phyloP scores from a whole-genome alignment of 2,329 filamentous ascomycete genomes.

The Botrytis sinoallii region DNA sequence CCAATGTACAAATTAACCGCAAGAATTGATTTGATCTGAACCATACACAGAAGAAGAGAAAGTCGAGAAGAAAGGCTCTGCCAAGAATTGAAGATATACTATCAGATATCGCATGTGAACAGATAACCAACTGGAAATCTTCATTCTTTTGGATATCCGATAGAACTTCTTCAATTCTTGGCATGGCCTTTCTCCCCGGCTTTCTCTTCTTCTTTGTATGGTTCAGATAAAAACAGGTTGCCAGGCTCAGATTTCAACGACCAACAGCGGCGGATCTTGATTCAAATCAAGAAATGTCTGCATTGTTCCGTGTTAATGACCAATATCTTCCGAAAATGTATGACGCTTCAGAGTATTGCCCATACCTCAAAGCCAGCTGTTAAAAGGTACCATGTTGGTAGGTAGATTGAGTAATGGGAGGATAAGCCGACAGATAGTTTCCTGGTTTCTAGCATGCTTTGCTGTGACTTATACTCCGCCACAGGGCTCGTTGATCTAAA shows the following conservation, averaged over 20 bases:
- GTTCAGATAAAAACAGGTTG: background rate
- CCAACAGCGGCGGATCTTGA: background rate
- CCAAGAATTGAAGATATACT: background rate
- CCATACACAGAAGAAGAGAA: background rate
- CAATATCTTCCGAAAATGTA: background rate
- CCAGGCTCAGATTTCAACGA: background rate
- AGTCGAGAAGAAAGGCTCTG: background rate
- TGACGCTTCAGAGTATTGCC: background rate
- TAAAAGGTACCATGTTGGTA: background rate
- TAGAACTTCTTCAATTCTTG: background rate
- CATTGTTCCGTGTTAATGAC: background rate
- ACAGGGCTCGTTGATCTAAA: background rate
- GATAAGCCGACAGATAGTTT: background rate
- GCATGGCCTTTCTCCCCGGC: background rate
- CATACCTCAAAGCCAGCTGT: background rate
- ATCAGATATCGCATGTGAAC: background rate
- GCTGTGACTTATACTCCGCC: background rate
- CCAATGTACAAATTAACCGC: background rate
- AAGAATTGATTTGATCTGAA: background rate
- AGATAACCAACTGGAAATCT: background rate
- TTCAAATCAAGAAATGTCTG: background rate
- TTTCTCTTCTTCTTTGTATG: background rate
- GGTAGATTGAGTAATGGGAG: background rate
- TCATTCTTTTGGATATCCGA: background rate
- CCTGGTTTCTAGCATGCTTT: background rate